Evolutionary conservation across 805 yeast genomes (phyloP).

Genomic region (Phaffomyces opuntiae): DNA sequence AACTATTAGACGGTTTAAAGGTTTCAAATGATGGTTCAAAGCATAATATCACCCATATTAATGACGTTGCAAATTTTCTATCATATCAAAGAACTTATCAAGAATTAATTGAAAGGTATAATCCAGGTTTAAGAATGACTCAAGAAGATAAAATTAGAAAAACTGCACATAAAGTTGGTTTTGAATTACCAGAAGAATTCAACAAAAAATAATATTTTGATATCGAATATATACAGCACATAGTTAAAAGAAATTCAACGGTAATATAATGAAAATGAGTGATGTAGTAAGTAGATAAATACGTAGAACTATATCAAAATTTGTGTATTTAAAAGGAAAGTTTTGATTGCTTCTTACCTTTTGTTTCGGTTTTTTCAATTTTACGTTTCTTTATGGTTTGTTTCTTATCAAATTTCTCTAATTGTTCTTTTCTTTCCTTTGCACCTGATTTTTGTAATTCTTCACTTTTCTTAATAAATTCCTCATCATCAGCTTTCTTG

Average conservation of each 20-base stretch:
- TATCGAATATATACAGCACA: no score
- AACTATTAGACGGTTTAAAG: constrained; percentile 10
- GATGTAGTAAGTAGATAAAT: no score
- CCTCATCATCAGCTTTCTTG: constrained; percentile 43
- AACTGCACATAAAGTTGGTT: constrained; percentile 88
- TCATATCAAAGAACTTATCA: constrained; percentile 70
- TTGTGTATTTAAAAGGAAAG: not conserved
- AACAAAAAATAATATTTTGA: not conserved
- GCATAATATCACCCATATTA: constrained; percentile 33
- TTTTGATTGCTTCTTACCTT: constrained; percentile 4
- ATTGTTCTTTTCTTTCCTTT: constrained; percentile 62
- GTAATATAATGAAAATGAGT: no score
- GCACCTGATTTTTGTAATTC: constrained; percentile 55
- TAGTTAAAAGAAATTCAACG: no score
- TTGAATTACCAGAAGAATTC: constrained; percentile 47
- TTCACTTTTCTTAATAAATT: constrained; percentile 39
- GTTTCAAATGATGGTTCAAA: constrained; percentile 8
- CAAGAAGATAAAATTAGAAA: constrained; percentile 71
- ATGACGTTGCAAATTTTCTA: constrained; percentile 58
- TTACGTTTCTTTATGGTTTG: constrained; percentile 26
- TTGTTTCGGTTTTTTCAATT: constrained; percentile 3
- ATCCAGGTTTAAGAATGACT: constrained; percentile 72
- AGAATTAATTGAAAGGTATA: constrained; percentile 76
- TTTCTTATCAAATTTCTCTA: constrained; percentile 57
- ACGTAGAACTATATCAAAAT: no score